Base-by-base conservation (phyloP, 1,284 basidiomycete genomes). In the Leccinum pachyderme region DNA sequence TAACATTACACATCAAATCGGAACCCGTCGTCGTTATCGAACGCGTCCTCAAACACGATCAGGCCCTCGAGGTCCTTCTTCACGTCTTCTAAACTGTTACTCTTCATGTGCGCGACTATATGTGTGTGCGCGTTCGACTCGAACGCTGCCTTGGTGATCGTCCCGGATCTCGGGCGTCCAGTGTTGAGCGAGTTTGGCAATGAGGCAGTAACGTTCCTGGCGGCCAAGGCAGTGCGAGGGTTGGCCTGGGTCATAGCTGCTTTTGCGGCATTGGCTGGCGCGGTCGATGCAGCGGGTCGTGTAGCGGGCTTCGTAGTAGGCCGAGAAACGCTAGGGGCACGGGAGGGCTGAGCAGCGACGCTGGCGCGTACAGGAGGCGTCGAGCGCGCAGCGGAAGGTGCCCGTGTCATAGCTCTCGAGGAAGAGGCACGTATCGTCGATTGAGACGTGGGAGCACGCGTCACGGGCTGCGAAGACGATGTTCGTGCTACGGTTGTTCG, bases 21-120 rank as follows among this genome's bases (percentile, higher is more conserved):
- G 54, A 68, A 72, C 33, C 43, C 66, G 18, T 68, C 68, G 12
- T 62, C 61, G 0, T 68, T 64, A 15, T 65, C 63, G 12, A 67
- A 67, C 22, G 46, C 63, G 31, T 66, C 66, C 15, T 59, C 66
- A 22, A 72, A 69, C 43, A 70, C 68, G 53, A 67, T 57, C 46
- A 67, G 50, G 9, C 63, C 64, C 44, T 72, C 65, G 27, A 68
- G 68, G 13, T 71, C 68, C 49, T 70, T 68, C 54, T 65, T 72
- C 52, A 69, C 67, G 22, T 65, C 65, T 53, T 66, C 68, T 28
- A 69, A 33, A 41, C 65, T 66, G 7, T 58, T 59, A 31, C 51
- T 69, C 46, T 59, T 45, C 3, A 57, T 56, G 13, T 58, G 64
- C 13, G 63, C 32, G 7, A 49, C 59, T 27, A 56, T 29, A 35